Conservation (phyloP, 768 basidiomycete species). For the Pleurotus sapidus region DNA sequence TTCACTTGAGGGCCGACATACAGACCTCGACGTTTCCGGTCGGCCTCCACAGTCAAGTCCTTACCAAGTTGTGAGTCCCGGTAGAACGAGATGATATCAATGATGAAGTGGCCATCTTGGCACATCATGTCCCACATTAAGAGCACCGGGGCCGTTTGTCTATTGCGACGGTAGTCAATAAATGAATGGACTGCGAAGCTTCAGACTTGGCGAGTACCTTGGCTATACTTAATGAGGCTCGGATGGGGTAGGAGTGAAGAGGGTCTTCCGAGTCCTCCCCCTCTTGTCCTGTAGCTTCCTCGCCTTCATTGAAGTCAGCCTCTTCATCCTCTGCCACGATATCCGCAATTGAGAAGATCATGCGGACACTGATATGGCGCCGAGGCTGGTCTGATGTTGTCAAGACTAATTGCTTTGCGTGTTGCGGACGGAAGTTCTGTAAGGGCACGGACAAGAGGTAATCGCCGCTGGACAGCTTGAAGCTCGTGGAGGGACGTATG, state of each 20-base stretch:
- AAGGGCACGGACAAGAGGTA: too few species aligned
- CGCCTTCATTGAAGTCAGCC: conserved; percentile 34
- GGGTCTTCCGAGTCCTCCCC: conserved; percentile 25
- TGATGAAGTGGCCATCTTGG: conserved; percentile 77
- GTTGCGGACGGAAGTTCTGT: too few species aligned
- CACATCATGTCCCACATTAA: conserved; percentile 77
- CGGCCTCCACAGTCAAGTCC: conserved; percentile 81
- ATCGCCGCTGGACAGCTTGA: too few species aligned
- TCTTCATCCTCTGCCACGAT: conserved; percentile 51
- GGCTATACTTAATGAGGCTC: conserved; percentile 78
- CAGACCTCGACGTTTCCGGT: conserved; percentile 88
- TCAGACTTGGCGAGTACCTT: conserved; percentile 49
- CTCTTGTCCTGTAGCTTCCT: conserved; percentile 25
- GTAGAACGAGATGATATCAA: conserved; percentile 91
- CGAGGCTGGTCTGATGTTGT: too few species aligned
- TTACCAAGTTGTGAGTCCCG: conserved; percentile 66
- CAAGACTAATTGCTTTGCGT: too few species aligned
- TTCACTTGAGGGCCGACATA: conserved; percentile 89
- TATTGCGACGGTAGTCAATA: conserved; percentile 19
- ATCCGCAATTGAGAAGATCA: conserved; percentile 93
- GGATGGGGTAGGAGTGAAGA: conserved; percentile 61
- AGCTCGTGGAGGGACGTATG: too few species aligned
- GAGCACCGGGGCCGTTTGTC: conserved; percentile 57
- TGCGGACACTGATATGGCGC: conserved; percentile 56
- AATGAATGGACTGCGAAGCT: neutral